A percentile compares a stretch with the other conserved stretches of the same genome.
phyloP scores from a whole-genome alignment of 2,329 filamentous ascomycete genomes.

The Endoconidiophora polonica region DNA sequence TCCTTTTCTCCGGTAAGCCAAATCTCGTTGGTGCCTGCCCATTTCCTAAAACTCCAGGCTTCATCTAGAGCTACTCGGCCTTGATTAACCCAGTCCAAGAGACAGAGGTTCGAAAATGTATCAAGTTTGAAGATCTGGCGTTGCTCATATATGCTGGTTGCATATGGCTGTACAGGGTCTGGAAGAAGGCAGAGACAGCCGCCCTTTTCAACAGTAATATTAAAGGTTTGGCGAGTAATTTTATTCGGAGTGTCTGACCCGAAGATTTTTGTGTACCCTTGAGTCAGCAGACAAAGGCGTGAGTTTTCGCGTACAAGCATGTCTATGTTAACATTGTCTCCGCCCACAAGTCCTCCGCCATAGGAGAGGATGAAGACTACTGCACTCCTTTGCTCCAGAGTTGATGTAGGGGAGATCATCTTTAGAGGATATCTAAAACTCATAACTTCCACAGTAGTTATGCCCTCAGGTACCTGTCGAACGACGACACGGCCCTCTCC shows the following conservation, averaged over 20 bases:
- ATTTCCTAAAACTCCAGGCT: conserved; percentile 67
- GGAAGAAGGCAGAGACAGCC: conserved; percentile 55
- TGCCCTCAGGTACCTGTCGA: conserved; percentile 51
- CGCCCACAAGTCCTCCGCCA: conserved; percentile 79
- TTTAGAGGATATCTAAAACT: conserved; percentile 92
- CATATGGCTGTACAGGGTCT: conserved; percentile 86
- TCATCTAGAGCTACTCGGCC: conserved; percentile 74
- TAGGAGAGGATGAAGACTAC: conserved; percentile 87
- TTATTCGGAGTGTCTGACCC: conserved; percentile 47
- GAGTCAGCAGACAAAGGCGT: conserved; percentile 49
- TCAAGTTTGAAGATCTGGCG: conserved; percentile 56
- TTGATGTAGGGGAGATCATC: conserved; percentile 63
- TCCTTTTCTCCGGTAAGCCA: conserved; percentile 31
- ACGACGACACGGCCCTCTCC: conserved; percentile 68
- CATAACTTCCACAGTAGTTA: conserved; percentile 55
- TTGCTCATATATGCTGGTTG: conserved; percentile 69
- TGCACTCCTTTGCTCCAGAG: conserved; percentile 47
- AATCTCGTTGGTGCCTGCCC: conserved; percentile 80
- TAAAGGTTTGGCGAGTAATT: conserved; percentile 40
- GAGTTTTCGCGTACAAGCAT: conserved; percentile 48
- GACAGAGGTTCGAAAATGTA: conserved; percentile 47
- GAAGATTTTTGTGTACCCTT: conserved; percentile 91
- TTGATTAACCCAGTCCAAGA: conserved; percentile 88
- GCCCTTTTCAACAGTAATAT: conserved; percentile 31
- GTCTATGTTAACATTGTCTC: conserved; percentile 61